phyloP scores from a whole-genome alignment of 805 yeast genomes.

The Ogataea glucozyma region DNA sequence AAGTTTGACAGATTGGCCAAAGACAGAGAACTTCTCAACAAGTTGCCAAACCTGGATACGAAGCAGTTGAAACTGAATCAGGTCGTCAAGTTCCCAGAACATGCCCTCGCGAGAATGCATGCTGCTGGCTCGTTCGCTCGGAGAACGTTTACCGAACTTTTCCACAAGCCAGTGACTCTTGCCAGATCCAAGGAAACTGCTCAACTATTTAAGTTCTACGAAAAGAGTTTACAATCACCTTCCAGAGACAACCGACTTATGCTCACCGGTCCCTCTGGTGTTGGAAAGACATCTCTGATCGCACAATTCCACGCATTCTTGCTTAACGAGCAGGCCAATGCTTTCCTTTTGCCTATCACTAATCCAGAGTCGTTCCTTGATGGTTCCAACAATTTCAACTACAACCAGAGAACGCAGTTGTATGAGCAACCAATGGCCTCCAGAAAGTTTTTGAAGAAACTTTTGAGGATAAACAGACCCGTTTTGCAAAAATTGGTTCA shows the following conservation, averaged over 20 bases:
- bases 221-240: constrained; percentile 34
- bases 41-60: constrained; percentile 20
- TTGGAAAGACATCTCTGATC: constrained; percentile 75
- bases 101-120: constrained; percentile 44
- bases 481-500: constrained; percentile 35
- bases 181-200: constrained; percentile 50
- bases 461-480: constrained; percentile 46
- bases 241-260: constrained; percentile 49
- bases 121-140: constrained; percentile 66
- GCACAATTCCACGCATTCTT: constrained; percentile 66
- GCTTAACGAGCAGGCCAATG: constrained; percentile 33
- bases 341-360: constrained; percentile 63
- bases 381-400: constrained; percentile 71
- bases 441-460: constrained; percentile 56
- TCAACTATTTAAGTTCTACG: constrained; percentile 41
- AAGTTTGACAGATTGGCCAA: constrained; percentile 28
- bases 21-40: constrained; percentile 21
- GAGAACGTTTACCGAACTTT: constrained; percentile 68
- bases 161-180: constrained; percentile 58
- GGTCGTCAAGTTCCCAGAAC: constrained; percentile 43
- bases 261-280: constrained; percentile 70
- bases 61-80: constrained; percentile 25
- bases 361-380: constrained; percentile 61
- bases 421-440: constrained; percentile 82
- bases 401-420: constrained; percentile 45